Evolutionary conservation across 2,329 filamentous ascomycete species (phyloP), one percentile per base, ranked within the genome.

Genomic region (Tolypocladium album): DNA sequence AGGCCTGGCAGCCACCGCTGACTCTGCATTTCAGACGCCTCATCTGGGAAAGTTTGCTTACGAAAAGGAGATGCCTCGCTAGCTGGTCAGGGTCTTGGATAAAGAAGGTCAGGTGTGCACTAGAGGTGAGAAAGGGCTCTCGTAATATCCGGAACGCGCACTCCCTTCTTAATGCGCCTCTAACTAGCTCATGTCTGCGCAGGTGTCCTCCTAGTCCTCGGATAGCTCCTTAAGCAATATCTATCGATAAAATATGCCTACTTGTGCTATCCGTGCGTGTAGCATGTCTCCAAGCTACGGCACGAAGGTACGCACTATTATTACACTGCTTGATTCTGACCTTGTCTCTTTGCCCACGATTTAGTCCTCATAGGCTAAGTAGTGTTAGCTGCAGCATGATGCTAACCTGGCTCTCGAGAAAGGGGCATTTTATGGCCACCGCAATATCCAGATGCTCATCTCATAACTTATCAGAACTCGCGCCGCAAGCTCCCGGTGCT

Each of bases 371-470:
- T 52, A 17, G 27, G 9, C 11, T 20, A 3, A n/a, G 31, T 17
- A 15, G 11, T 22, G 31, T 15, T 55, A 17, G 12, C 1, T 34
- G 50, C 22, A 15, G 22, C 15, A 2, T n/a, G 50, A 55, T 13
- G 50, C 31, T 55, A 38, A 55, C 47, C 31, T 53, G 50, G 6
- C 31, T 55, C 11, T 38, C 20, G 17, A 55, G 3, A 27, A 27
- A 84, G 92, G 92, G 27, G 89, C 91, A 7, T 97, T 97, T 71
- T 97, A 94, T 70, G 93, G 93, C 4, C 97, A 97, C 71, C 84
- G 93, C 45, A 97, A 96, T 69, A 95, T 96, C 39, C 94, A 97
- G 71, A 95, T 95, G 86, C 74, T 97, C 65, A 77, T 88, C 17
- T 93, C 92, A 0, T 92, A 90, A n/a, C n/a, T n/a, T n/a, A n/a